Evolutionary conservation across 2,329 filamentous ascomycete genomes (phyloP), one percentile per base, ranked within the genome.

Genomic region (Aspergillus arachidicola): DNA sequence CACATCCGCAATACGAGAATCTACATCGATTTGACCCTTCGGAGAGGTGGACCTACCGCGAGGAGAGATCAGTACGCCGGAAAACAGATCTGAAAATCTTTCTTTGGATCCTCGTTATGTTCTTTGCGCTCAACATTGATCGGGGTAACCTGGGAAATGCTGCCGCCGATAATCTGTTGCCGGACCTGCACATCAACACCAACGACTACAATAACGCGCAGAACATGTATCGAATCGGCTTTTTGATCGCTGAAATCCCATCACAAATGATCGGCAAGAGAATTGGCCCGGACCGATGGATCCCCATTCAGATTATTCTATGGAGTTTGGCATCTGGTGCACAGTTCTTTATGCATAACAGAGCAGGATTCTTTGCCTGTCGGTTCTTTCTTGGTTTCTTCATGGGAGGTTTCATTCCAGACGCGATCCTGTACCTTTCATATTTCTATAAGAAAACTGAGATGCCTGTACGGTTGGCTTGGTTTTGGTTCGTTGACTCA

Each of bases 31-130:
- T 78, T 46, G 76, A 78, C 50, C 69, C 74, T 1, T 58, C 59
- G 7, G 69, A 61, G 36, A 63, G 73, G 64, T 77, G 73, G 71
- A 77, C 73, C 10, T 69, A 69, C 56, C 61, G 69, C 1, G 73
- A 76, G 57, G 68, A 76, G 58, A 48, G 50, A 7, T 56, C 58
- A 1, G 68, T 74, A 5, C 59, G 66, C 4, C 68, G 69, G 28
- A 76, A 76, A 57, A 71, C 66, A 9, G 78, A 80, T 63, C 68
- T 66, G 64, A 71, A 64, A 9, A 75, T 80, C n/a, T 71, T 75
- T 16, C 55, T 75, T 2, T 81, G 69, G 73, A 69, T 71, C 60
- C 83, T 83, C 54, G 71, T 86, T 38, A 86, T 87, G 84, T 75
- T 75, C 61, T 72, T 73, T 19, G 72, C 65, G 1, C 60, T 75